These are phyloP conservation scores for Ogataea saltuana DNA, from an alignment of 805 yeast species.

Conservation along the genomic window DNA sequence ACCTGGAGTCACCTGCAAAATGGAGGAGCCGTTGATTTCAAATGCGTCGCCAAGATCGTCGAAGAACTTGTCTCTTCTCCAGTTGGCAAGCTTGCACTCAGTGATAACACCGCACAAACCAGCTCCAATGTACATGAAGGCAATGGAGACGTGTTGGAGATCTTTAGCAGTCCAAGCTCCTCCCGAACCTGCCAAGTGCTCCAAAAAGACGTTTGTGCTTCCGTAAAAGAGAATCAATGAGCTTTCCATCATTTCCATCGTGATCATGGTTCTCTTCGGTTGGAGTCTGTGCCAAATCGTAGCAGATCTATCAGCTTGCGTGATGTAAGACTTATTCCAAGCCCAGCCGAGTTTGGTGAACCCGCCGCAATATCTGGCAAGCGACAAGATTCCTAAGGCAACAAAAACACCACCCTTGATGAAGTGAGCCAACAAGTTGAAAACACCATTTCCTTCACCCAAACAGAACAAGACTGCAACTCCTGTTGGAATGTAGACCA, in stretches of 20 bases:
- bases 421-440: slow-evolving; percentile 89
- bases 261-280: slow-evolving; percentile 46
- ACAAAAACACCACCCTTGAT: slow-evolving; percentile 94
- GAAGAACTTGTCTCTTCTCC: slow-evolving; percentile 47
- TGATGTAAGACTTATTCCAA: slow-evolving; percentile 62
- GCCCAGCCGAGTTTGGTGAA: slow-evolving; percentile 80
- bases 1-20: slow-evolving; percentile 57
- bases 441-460: slow-evolving; percentile 68
- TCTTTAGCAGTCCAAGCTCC: slow-evolving; percentile 91
- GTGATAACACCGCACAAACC: slow-evolving; percentile 88
- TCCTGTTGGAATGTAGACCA: slow-evolving; percentile 55
- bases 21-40: slow-evolving; percentile 18
- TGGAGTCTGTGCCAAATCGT: slow-evolving; percentile 41
- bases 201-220: slow-evolving; percentile 83
- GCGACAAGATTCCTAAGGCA: slow-evolving; percentile 69
- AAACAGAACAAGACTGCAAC: slow-evolving; percentile 66
- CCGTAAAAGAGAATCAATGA: slow-evolving; percentile 86
- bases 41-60: slow-evolving; percentile 22
- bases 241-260: slow-evolving; percentile 86
- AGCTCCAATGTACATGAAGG: slow-evolving; percentile 87
- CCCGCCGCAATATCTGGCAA: slow-evolving; percentile 86
- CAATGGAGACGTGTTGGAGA: slow-evolving; percentile 86
- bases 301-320: slow-evolving; percentile 24
- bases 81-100: slow-evolving; percentile 62
- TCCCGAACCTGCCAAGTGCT: slow-evolving; percentile 76